Evolutionary conservation across 1,284 basidiomycete genomes (phyloP).

Genomic region (Spongiforma sp.): DNA sequence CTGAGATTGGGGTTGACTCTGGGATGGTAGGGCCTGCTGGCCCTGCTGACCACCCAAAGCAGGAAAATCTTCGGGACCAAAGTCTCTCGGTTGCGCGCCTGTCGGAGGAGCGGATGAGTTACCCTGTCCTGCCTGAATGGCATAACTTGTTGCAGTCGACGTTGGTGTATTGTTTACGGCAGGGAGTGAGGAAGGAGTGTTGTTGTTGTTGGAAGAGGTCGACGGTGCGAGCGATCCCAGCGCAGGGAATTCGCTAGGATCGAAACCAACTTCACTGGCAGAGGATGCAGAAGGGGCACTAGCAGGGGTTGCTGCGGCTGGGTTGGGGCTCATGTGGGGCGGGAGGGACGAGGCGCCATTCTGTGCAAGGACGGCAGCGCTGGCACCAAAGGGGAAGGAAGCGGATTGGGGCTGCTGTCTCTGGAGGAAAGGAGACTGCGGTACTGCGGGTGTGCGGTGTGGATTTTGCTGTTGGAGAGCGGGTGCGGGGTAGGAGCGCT

Average conservation of each 20-base stretch:
- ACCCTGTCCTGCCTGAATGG: constrained; percentile 74
- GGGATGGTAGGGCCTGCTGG: constrained; percentile 32
- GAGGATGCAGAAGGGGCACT: constrained; percentile 64
- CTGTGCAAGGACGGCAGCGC: constrained; percentile 52
- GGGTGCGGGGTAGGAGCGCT: constrained; percentile 56
- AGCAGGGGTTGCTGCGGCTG: constrained; percentile 45
- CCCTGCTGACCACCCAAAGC: constrained; percentile 69
- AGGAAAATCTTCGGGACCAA: constrained; percentile 82
- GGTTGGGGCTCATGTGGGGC: constrained; percentile 57
- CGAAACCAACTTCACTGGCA: constrained; percentile 76
- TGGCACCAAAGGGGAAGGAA: constrained; percentile 56
- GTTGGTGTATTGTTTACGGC: constrained; percentile 37
- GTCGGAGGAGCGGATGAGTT: constrained; percentile 45
- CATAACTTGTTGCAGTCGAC: constrained; percentile 63
- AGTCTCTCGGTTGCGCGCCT: constrained; percentile 62
- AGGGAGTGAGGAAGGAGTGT: constrained; percentile 33
- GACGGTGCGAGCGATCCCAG: constrained; percentile 63
- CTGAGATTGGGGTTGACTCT: constrained; percentile 40
- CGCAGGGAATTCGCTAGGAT: constrained; percentile 86
- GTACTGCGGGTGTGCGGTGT: constrained; percentile 61
- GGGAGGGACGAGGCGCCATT: constrained; percentile 58
- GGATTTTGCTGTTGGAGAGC: constrained; percentile 57
- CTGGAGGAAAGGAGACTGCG: constrained; percentile 70
- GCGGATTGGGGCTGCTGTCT: constrained; percentile 55
- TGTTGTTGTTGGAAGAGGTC: constrained; percentile 42